A percentile compares a stretch with the other conserved stretches of the same genome.
Conservation (phyloP, 768 basidiomycete genomes). For the Rossbeevera mucosa region DNA sequence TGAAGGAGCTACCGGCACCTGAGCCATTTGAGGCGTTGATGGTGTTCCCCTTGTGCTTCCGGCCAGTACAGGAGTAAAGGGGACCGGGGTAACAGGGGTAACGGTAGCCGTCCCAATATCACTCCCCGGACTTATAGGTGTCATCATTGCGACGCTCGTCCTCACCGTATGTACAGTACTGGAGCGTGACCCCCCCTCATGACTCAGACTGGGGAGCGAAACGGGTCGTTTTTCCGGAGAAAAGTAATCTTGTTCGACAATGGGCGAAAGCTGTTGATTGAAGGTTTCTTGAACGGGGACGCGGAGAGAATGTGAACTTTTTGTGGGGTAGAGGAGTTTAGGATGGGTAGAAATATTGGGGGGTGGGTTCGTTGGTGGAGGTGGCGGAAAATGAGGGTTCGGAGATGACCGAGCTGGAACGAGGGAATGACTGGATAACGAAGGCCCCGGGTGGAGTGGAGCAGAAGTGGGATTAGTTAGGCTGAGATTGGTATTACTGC, state of each 20-base stretch:
- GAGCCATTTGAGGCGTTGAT: conserved; percentile 8
- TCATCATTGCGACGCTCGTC: conserved; percentile 29
- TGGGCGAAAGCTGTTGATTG: conserved; percentile 53
- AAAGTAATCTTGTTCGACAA: conserved; percentile 60
- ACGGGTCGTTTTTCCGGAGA: conserved; percentile 43
- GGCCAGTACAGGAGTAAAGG: conserved; percentile 24
- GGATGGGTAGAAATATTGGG: conserved; percentile 27
- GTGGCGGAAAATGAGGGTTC: conserved; percentile 32
- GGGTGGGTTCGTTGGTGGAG: conserved; percentile 29
- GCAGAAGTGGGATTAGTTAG: neutral
- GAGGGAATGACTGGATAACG: conserved; percentile 14
- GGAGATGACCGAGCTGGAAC: conserved; percentile 22
- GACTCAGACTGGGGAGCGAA: conserved; percentile 29
- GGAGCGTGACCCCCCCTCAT: conserved; percentile 24
- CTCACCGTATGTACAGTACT: conserved; percentile 30
- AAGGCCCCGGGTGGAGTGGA: conserved; percentile 1
- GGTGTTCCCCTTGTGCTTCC: conserved; percentile 14
- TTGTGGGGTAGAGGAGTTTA: conserved; percentile 29
- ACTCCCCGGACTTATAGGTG: conserved; percentile 24
- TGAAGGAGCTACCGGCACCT: conserved; percentile 20
- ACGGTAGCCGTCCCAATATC: conserved; percentile 21
- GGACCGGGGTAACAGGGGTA: conserved; percentile 28
- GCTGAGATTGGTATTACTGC: conserved; percentile 4
- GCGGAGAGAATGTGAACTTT: conserved; percentile 42
- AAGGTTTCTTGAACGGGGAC: conserved; percentile 31